These are phyloP conservation scores for Rhodofomes roseus DNA, from an alignment of 1,284 basidiomycete species.

Conservation along the genomic window DNA sequence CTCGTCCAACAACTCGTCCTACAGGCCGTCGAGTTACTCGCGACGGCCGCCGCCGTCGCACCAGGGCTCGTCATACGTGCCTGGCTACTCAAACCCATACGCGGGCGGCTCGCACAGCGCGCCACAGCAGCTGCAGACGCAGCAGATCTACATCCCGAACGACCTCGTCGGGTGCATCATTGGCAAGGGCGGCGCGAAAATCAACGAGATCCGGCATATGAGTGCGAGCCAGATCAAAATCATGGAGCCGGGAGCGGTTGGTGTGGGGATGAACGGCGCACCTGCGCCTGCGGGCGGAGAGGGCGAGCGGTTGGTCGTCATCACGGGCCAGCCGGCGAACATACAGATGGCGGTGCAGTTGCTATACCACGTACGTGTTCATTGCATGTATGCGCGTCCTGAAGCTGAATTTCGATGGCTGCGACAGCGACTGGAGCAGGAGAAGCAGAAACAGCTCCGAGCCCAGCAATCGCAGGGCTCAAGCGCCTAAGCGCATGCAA, in stretches of 20 bases:
- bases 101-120: conserved; percentile 28
- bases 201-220: conserved; percentile 97
- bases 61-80: conserved; percentile 68
- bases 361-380: conserved; percentile 75
- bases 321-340: conserved; percentile 90
- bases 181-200: conserved; percentile 97
- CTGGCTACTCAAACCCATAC: conserved; percentile 56
- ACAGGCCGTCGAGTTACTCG: conserved; percentile 39
- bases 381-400: conserved; percentile 1
- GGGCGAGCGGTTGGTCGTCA: conserved; percentile 88
- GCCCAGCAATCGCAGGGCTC: conserved; percentile 22
- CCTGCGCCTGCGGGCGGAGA: conserved; percentile 71
- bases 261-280: conserved; percentile 60
- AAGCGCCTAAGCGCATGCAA: neutral
- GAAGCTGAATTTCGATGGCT: neutral
- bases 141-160: conserved; percentile 99
- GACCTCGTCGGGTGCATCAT: conserved; percentile 98
- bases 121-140: conserved; percentile 78
- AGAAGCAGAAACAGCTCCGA: conserved; percentile 80
- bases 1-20: conserved; percentile 43
- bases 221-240: conserved; percentile 97
- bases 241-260: conserved; percentile 92
- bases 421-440: conserved; percentile 77
- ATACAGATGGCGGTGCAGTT: conserved; percentile 97
- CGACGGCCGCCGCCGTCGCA: conserved; percentile 43